phyloP scores from a whole-genome alignment of 2,329 filamentous ascomycete species.

The Hypoxylon sp. region DNA sequence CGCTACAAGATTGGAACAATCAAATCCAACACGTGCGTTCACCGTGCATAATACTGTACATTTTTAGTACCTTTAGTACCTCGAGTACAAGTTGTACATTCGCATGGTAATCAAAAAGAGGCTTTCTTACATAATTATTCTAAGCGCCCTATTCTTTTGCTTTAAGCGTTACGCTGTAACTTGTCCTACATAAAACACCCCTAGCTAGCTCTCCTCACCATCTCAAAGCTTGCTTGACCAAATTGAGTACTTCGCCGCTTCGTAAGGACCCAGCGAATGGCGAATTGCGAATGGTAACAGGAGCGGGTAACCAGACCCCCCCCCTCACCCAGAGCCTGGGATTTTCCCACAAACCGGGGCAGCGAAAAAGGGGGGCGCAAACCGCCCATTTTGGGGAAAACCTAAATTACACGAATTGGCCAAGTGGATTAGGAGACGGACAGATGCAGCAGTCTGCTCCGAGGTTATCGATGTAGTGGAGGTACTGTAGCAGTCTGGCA shows the following conservation, averaged over 20 bases:
- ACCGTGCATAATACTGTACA: slow-evolving; percentile 19
- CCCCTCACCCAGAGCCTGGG: slow-evolving; percentile 7
- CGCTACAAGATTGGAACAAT: slow-evolving; percentile 16
- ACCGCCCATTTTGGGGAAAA: slow-evolving; percentile 24
- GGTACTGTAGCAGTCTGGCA: slow-evolving; percentile 5
- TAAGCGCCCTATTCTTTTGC: slow-evolving; percentile 27
- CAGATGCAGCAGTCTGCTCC: slow-evolving; percentile 38
- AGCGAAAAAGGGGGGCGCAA: slow-evolving; percentile 12
- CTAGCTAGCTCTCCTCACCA: slow-evolving; percentile 13
- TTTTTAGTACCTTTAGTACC: not conserved
- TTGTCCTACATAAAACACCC: slow-evolving; percentile 11
- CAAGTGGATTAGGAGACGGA: slow-evolving; percentile 25
- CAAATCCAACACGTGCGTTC: slow-evolving; percentile 25
- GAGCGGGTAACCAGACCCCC: not conserved
- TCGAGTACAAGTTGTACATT: not conserved
- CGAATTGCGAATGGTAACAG: not conserved
- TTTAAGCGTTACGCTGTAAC: slow-evolving; percentile 15
- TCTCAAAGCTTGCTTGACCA: not conserved
- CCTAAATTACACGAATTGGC: slow-evolving; percentile 19
- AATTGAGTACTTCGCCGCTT: slow-evolving; percentile 1
- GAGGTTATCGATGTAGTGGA: slow-evolving; percentile 18
- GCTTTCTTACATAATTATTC: slow-evolving; percentile 11
- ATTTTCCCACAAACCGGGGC: slow-evolving; percentile 21
- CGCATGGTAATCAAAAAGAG: not conserved
- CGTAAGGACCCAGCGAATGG: not conserved